Evolutionary conservation across 495 filamentous ascomycete genomes (phyloP).

Genomic region (Podospora pseudopauciseta): DNA sequence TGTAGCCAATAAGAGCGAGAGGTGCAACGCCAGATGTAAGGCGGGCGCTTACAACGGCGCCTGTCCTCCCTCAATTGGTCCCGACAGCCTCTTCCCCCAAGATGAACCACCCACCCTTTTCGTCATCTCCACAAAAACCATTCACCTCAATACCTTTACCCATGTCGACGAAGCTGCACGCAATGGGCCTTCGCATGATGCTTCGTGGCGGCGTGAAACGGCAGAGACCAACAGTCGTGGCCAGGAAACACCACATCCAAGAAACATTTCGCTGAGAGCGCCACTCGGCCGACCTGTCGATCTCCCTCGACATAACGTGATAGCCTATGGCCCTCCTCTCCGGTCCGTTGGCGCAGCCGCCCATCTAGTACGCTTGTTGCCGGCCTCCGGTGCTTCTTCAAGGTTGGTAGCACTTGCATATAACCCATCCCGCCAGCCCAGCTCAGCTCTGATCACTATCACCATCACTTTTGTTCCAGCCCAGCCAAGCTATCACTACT

Average conservation of each 20-base stretch:
- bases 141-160: not conserved
- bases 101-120: slow-evolving; percentile 19
- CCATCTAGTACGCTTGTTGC: not conserved
- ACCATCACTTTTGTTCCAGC: not conserved
- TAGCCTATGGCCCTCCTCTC: not conserved
- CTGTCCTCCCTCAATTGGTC: slow-evolving; percentile 28
- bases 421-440: not conserved
- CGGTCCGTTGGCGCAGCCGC: slow-evolving; percentile 20
- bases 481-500: not conserved
- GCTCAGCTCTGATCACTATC: not conserved
- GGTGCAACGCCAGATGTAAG: slow-evolving; percentile 20
- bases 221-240: not conserved
- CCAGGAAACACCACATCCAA: not conserved
- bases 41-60: slow-evolving; percentile 35
- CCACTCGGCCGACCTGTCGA: slow-evolving; percentile 10
- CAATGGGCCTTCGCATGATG: not conserved
- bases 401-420: slow-evolving; percentile 5
- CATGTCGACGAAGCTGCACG: not conserved
- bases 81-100: slow-evolving; percentile 8
- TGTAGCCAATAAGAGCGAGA: slow-evolving; percentile 27
- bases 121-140: slow-evolving; percentile 4
- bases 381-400: not conserved
- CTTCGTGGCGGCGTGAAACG: not conserved
- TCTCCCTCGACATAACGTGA: not conserved
- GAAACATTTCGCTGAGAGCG: not conserved